Evolutionary conservation across 345 rosid species (phyloP).

Genomic region (Lepidium didymum): DNA sequence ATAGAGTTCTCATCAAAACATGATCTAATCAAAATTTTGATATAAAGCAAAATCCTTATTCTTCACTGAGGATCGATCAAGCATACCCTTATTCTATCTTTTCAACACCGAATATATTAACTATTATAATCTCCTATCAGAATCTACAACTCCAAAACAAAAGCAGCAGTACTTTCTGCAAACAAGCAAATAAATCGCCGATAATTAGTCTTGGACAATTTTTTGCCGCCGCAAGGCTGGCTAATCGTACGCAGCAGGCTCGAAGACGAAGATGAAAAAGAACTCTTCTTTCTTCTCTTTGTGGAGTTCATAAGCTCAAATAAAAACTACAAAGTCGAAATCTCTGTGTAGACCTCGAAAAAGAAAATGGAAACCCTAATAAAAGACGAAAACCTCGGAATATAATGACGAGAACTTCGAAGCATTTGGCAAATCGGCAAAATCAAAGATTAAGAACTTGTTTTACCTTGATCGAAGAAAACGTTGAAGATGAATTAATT

Average conservation of each 20-base stretch:
- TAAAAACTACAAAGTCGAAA: neutral
- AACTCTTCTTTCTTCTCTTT: neutral
- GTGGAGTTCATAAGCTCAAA: neutral
- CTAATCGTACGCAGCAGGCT: too few species aligned
- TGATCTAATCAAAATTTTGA: neutral
- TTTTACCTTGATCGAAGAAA: constrained; percentile 3
- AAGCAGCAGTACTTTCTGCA: neutral
- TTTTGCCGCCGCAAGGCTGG: too few species aligned
- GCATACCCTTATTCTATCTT: neutral
- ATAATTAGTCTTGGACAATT: too few species aligned
- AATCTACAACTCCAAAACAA: neutral
- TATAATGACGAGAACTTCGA: neutral
- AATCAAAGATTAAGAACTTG: neutral
- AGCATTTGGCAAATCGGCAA: neutral
- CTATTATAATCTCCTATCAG: neutral
- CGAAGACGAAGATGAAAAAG: neutral
- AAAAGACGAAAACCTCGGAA: neutral
- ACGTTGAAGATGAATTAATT: neutral
- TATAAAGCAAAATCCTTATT: neutral
- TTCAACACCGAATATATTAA: neutral
- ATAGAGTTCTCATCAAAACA: neutral
- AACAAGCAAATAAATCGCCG: neutral
- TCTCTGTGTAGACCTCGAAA: neutral
- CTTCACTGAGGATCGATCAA: neutral
- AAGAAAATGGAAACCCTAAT: neutral